These are phyloP conservation scores for Paramyrothecium sp. DNA, from an alignment of 2,329 filamentous ascomycete species.

Conservation along the genomic window DNA sequence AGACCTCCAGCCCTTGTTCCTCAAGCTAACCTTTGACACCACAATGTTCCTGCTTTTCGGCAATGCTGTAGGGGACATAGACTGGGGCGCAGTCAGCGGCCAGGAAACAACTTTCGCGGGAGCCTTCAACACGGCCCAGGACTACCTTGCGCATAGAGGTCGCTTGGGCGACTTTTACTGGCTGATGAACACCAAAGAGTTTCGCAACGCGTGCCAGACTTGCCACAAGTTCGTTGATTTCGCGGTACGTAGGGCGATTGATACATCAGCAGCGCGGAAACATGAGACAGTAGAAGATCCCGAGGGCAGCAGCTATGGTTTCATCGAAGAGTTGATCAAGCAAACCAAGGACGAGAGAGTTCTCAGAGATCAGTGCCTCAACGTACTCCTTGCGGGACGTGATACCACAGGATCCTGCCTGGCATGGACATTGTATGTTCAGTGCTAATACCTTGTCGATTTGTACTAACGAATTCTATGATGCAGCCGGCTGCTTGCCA, in stretches of 20 bases:
- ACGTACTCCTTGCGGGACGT: conserved; percentile 15
- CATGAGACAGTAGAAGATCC: not conserved
- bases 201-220: conserved; percentile 6
- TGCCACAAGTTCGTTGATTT: conserved; percentile 6
- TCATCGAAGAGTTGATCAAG: conserved; percentile 12
- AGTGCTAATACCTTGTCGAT: not conserved
- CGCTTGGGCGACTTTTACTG: conserved; percentile 9
- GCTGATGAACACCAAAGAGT: conserved; percentile 3
- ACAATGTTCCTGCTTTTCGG: conserved; percentile 58
- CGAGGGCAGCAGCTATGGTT: conserved; percentile 6
- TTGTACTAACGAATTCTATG: not conserved
- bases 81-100: conserved; percentile 3
- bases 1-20: conserved; percentile 43
- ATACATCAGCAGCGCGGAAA: not conserved
- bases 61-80: conserved; percentile 28
- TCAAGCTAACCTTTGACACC: conserved; percentile 43
- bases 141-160: conserved; percentile 5
- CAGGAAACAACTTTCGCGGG: conserved; percentile 13
- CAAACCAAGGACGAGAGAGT: conserved; percentile 8
- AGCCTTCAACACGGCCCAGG: conserved; percentile 8
- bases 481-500: conserved; percentile 8
- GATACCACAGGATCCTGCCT: conserved; percentile 20
- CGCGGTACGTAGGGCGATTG: conserved; percentile 1
- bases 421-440: conserved; percentile 15
- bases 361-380: conserved; percentile 13